Evolutionary conservation across 2,329 filamentous ascomycete species (phyloP), one percentile per base, ranked within the genome.

Genomic region (Whalleya microplaca): DNA sequence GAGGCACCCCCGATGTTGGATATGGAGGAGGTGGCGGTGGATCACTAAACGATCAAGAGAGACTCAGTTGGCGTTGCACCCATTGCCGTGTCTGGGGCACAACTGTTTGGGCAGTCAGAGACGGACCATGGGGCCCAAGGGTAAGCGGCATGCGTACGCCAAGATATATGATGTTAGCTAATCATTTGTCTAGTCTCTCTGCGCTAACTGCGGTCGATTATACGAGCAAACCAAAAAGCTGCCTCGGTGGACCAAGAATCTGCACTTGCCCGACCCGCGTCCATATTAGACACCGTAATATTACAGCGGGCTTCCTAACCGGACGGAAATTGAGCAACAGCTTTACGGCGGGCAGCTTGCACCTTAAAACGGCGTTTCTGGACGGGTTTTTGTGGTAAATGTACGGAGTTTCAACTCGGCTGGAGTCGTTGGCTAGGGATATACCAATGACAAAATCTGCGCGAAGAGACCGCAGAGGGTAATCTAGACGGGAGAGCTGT

Each of bases 41-140:
- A 45, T 77, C 89, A 23, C 79, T 95, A 53, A 85, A 85, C 1
- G 91, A 96, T 51, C 83, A 83, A 68, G 95, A 98, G 78, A 84
- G 93, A 65, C 80, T 84, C 62, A 87, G 82, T 43, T 99, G 95
- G 95, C 85, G 91, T 60, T 99, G 95, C 75, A 80, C 80, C 44
- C 94, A 98, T 74, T 99, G 95, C 73, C 82, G 83, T 58, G 86
- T 97, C 32, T 94, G 90, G 86, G 95, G 94, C 16, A 88, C 88
- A 47, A 90, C 92, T 23, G 92, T 97, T 8, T 99, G 95, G 95
- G 93, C 91, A 47, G 94, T 98, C 2, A 83, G 95, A 66, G 93
- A 98, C 75, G 95, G 95, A 21, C 95, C 95, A 14, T 80, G 84
- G 52, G 94, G 93, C 52, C 84, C 90, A 62, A 89, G 91, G 75